Evolutionary conservation across 1,284 basidiomycete species (phyloP).

Genomic region (Rhodotorula glutinis): DNA sequence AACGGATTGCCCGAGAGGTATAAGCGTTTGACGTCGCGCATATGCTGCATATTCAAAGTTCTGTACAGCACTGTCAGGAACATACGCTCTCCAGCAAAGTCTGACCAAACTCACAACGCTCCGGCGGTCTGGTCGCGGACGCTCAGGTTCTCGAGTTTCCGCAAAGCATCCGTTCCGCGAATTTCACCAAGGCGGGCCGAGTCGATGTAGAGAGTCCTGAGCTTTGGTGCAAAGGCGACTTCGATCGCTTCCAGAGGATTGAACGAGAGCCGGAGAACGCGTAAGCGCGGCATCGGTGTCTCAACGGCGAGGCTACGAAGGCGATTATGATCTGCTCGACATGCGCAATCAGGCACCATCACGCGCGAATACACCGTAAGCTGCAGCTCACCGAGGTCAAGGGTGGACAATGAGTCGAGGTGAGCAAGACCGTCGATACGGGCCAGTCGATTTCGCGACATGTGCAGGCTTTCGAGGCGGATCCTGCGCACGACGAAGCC

Average conservation of each 20-base stretch:
- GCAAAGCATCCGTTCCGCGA: conserved; percentile 55
- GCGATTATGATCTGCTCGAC: conserved; percentile 65
- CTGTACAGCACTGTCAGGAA: conserved; percentile 22
- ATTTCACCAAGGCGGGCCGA: conserved; percentile 66
- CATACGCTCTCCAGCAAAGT: not conserved
- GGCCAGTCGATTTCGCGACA: conserved; percentile 72
- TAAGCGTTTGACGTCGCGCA: conserved; percentile 84
- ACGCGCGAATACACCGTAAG: not conserved
- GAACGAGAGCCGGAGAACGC: conserved; percentile 79
- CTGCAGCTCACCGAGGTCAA: conserved; percentile 70
- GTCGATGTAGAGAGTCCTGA: conserved; percentile 86
- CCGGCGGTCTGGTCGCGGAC: conserved; percentile 79
- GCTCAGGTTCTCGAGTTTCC: conserved; percentile 81
- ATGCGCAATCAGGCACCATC: too few relatives aligned
- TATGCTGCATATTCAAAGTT: conserved; percentile 61
- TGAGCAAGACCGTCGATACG: conserved; percentile 61
- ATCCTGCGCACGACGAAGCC: conserved; percentile 55
- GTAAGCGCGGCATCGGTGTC: conserved; percentile 60
- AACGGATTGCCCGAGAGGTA: conserved; percentile 79
- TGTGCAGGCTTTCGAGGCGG: conserved; percentile 74
- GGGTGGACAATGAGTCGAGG: conserved; percentile 62
- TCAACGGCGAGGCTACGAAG: conserved; percentile 49
- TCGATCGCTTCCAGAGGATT: conserved; percentile 73
- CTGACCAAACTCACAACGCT: conserved; percentile 45
- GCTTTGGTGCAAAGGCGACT: conserved; percentile 63